phyloP scores from a whole-genome alignment of 2,329 filamentous ascomycete species.

The Apiospora phragmitis region DNA sequence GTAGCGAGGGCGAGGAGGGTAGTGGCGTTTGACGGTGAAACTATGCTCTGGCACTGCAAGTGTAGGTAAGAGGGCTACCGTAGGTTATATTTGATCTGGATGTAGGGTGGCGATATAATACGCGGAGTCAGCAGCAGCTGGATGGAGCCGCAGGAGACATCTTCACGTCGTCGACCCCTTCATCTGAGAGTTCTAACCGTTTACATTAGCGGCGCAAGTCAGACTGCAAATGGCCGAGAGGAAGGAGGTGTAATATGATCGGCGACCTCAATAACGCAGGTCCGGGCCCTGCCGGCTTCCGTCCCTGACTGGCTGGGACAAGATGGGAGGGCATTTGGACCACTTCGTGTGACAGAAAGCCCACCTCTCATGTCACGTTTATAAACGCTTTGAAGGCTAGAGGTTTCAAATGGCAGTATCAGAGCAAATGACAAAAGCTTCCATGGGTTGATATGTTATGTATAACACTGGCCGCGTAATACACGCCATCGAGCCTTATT shows the following conservation, averaged over 20 bases:
- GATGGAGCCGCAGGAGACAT: not conserved
- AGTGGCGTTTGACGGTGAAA: not conserved
- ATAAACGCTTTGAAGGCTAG: constrained; percentile 2
- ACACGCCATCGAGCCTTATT: not conserved
- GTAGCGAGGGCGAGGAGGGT: not conserved
- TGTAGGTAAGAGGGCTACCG: not conserved
- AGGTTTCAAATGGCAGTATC: not conserved
- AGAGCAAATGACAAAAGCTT: not conserved
- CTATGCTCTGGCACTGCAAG: not conserved
- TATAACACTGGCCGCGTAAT: not conserved
- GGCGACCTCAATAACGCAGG: not conserved
- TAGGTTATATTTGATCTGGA: not conserved
- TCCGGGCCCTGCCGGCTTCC: not conserved
- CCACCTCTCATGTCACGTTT: constrained; percentile 3
- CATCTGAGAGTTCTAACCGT: not conserved
- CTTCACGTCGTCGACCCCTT: not conserved
- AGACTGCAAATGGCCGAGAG: not conserved
- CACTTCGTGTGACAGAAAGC: not conserved
- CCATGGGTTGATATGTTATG: not conserved
- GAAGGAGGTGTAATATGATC: not conserved
- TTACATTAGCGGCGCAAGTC: not conserved
- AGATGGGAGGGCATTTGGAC: not conserved
- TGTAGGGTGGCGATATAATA: not conserved
- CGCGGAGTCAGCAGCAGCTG: not conserved
- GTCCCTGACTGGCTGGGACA: not conserved